phyloP scores from a whole-genome alignment of 2,329 filamentous ascomycete genomes.

The Ophiostoma quercus region DNA sequence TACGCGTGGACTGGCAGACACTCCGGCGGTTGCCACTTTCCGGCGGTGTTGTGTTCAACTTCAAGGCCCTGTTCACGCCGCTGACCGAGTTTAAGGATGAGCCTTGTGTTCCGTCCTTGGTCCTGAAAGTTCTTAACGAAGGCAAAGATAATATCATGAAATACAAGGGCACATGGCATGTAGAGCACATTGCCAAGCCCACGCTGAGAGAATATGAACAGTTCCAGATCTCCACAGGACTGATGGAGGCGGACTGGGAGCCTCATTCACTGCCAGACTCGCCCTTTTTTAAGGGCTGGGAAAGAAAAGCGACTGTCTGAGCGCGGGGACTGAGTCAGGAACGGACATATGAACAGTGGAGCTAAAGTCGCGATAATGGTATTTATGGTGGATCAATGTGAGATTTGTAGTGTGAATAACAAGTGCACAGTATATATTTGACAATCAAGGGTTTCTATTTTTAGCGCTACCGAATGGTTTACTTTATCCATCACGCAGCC shows the following conservation, averaged over 20 bases:
- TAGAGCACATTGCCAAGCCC: conserved; percentile 66
- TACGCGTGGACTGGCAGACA: conserved; percentile 87
- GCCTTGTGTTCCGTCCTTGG: conserved; percentile 63
- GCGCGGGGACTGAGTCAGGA: neutral
- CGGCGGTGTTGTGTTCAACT: conserved; percentile 75
- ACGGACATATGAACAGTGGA: neutral
- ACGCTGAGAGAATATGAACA: conserved; percentile 56
- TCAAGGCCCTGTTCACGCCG: conserved; percentile 79
- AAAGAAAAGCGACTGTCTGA: conserved; percentile 31
- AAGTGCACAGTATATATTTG: neutral
- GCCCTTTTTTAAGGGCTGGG: conserved; percentile 73
- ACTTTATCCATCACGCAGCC: neutral
- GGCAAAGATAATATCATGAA: conserved; percentile 40
- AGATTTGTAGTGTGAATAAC: neutral
- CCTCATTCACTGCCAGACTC: conserved; percentile 65
- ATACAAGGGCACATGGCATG: conserved; percentile 79
- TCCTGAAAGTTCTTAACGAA: conserved; percentile 63
- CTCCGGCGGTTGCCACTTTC: conserved; percentile 72
- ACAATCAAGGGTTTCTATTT: neutral
- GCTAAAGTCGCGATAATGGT: neutral
- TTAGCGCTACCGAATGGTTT: neutral
- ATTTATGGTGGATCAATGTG: too few relatives aligned
- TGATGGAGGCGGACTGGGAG: conserved; percentile 52
- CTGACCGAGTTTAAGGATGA: conserved; percentile 65
- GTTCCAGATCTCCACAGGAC: conserved; percentile 54